phyloP scores from a whole-genome alignment of 352 stramenopile species.

The Pythium pyrilobum region DNA sequence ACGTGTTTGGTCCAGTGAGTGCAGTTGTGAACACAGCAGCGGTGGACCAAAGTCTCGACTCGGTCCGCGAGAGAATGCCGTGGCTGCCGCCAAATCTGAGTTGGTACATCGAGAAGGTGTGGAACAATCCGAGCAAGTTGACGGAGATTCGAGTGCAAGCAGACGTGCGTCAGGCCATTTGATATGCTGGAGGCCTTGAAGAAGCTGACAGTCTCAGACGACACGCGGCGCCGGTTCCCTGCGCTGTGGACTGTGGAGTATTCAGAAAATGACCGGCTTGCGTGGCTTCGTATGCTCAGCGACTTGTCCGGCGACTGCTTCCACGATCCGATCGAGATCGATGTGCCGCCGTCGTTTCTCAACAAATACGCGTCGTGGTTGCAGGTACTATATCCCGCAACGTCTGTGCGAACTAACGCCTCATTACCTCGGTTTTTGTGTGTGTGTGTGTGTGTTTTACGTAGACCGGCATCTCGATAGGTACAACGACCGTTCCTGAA shows the following conservation, averaged over 20 bases:
- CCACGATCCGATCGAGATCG: constrained; percentile 19
- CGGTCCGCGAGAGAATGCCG: constrained; percentile 4
- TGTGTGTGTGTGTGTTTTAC: no score
- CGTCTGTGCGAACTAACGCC: no score
- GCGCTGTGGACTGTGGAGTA: constrained; percentile 25
- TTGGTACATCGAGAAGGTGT: constrained; percentile 21
- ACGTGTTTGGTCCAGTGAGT: no score
- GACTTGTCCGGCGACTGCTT: constrained; percentile 24
- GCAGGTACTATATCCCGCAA: constrained; percentile 15
- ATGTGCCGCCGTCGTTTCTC: constrained; percentile 6
- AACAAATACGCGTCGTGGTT: constrained; percentile 12
- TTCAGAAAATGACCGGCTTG: background rate
- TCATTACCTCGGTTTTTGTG: no score
- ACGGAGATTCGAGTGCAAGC: constrained; percentile 13
- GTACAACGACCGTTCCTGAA: no score
- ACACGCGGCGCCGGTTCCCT: constrained; percentile 8
- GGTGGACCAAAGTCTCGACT: background rate
- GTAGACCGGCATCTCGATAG: no score
- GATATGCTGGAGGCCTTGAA: constrained; percentile 15
- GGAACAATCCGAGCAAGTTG: constrained; percentile 13
- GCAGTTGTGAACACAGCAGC: background rate
- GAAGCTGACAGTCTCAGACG: constrained; percentile 8
- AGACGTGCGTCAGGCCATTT: constrained; percentile 1
- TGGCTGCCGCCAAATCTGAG: constrained; percentile 19
- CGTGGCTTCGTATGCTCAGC: constrained; percentile 18